Percentiles rank a stretch among this genome's conserved stretches.
These are phyloP conservation scores for Solioccasus polychromus DNA, from an alignment of 768 basidiomycete genomes.

Conservation along the genomic window DNA sequence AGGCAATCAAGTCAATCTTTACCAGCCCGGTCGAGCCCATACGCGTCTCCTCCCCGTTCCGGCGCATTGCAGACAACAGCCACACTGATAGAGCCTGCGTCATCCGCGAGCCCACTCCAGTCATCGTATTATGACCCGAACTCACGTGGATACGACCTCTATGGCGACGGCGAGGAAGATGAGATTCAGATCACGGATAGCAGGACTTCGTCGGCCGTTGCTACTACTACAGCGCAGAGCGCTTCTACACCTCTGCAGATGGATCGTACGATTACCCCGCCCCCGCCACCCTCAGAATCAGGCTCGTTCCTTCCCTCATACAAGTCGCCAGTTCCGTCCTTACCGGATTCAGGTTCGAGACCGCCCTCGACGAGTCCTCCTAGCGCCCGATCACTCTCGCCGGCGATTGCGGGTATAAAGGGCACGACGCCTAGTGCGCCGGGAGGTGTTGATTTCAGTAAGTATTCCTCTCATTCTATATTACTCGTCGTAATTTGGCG, in stretches of 20 bases:
- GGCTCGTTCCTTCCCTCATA: constrained; percentile 7
- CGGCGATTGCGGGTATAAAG: constrained; percentile 2
- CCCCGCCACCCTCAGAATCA: constrained; percentile 2
- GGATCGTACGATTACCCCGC: neutral
- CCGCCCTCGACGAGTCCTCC: neutral
- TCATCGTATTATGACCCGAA: constrained; percentile 38
- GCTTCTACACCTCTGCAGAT: neutral
- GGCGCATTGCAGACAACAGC: constrained; percentile 1
- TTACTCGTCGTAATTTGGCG: neutral
- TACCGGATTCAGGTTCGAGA: neutral
- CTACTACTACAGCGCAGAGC: neutral
- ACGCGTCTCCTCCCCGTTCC: constrained; percentile 14
- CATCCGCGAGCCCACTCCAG: constrained; percentile 11
- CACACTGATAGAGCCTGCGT: neutral
- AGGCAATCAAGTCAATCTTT: constrained; percentile 7
- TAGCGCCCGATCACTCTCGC: constrained; percentile 8
- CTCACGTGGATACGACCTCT: constrained; percentile 27
- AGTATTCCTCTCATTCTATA: constrained; percentile 3
- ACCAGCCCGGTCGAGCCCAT: constrained; percentile 6
- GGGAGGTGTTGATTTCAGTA: constrained; percentile 32
- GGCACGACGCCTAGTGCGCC: constrained; percentile 16
- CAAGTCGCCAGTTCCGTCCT: constrained; percentile 4
- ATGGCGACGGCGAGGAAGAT: constrained; percentile 14
- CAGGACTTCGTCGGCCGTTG: neutral
- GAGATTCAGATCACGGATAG: constrained; percentile 12